Percentiles rank a stretch among this genome's conserved stretches.
phyloP scores from a whole-genome alignment of 768 basidiomycete species.

The Tulasnella sp. region DNA sequence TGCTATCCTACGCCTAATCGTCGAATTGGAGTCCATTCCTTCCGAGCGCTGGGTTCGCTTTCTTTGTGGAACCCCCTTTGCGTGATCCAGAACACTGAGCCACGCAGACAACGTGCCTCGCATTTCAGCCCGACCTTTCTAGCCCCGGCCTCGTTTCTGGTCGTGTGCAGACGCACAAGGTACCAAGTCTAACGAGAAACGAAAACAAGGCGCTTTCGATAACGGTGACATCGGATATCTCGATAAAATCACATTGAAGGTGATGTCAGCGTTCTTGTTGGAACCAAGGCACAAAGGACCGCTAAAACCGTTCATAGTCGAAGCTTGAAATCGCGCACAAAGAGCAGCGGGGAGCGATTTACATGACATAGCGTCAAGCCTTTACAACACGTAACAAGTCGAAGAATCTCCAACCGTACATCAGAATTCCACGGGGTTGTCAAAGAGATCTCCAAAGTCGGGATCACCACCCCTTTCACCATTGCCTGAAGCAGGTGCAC shows the following conservation, averaged over 20 bases:
- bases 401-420: neutral
- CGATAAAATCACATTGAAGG: constrained; percentile 74
- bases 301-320: neutral
- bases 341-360: neutral
- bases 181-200: constrained; percentile 98
- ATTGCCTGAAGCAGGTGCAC: neutral
- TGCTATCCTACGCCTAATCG: too few relatives aligned
- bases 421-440: constrained; percentile 12
- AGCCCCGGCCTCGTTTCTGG: too few relatives aligned
- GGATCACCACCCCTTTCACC: neutral
- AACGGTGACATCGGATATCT: constrained; percentile 69
- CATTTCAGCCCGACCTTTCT: too few relatives aligned
- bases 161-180: too few relatives aligned
- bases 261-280: constrained; percentile 97
- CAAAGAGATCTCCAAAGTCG: constrained; percentile 12
- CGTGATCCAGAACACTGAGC: too few relatives aligned
- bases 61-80: too few relatives aligned
- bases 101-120: too few relatives aligned
- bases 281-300: neutral
- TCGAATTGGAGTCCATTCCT: too few relatives aligned
- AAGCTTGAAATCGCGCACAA: neutral
- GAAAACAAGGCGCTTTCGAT: constrained; percentile 92
- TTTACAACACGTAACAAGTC: neutral
- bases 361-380: neutral
- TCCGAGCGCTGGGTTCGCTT: too few relatives aligned